Percentiles rank a stretch among this genome's conserved stretches.
Conservation (phyloP, 179 eudicot species). For the Spergularia azorica region DNA sequence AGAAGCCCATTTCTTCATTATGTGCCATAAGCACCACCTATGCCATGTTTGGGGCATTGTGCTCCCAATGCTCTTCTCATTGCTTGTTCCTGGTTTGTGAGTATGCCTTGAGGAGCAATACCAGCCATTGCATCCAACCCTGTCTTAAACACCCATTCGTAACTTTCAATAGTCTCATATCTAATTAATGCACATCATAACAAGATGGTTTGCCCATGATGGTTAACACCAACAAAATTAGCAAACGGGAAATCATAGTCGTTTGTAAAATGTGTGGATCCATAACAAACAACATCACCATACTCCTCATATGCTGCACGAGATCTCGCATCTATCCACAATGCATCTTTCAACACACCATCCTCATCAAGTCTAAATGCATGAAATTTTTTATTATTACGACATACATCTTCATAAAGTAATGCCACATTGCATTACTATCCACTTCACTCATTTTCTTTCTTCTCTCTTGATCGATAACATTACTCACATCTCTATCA, state of each 20-base stretch:
- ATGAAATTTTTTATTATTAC: background rate
- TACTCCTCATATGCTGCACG: conserved; percentile 31
- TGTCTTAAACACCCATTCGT: conserved; percentile 33
- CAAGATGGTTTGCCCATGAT: conserved; percentile 28
- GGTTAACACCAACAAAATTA: conserved; percentile 11
- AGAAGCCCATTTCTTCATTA: background rate
- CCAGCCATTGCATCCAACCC: conserved; percentile 27
- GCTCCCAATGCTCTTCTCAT: conserved; percentile 24
- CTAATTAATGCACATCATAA: conserved; percentile 32
- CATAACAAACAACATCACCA: conserved; percentile 44
- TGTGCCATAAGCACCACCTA: conserved; percentile 33
- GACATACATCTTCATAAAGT: background rate
- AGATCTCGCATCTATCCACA: conserved; percentile 39
- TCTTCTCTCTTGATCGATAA: background rate
- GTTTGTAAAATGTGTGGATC: conserved; percentile 24
- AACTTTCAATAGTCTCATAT: conserved; percentile 26
- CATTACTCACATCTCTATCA: background rate
- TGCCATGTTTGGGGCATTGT: conserved; percentile 28
- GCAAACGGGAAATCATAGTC: conserved; percentile 9
- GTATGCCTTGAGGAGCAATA: background rate
- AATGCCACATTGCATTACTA: background rate
- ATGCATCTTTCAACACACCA: conserved; percentile 30
- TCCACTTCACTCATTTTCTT: conserved; percentile 1
- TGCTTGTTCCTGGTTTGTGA: conserved; percentile 3
- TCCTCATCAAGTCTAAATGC: conserved; percentile 11